phyloP scores from a whole-genome alignment of 2,329 filamentous ascomycete genomes.

The Cyclaneusma minus region DNA sequence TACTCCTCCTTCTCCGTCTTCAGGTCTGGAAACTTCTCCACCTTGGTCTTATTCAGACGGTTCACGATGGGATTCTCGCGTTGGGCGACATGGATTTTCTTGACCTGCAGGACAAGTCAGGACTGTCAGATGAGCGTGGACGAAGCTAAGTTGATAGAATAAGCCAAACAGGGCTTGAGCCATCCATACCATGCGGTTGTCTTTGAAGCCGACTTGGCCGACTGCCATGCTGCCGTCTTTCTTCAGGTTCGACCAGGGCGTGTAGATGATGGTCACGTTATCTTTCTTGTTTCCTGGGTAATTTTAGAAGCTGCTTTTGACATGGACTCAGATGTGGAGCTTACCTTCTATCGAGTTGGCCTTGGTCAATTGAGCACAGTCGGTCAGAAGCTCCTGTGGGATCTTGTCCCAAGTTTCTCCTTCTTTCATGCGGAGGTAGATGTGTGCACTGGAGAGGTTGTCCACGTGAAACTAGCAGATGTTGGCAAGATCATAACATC shows the following conservation, averaged over 20 bases:
- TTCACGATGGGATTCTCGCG: conserved; percentile 89
- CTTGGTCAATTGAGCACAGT: conserved; percentile 95
- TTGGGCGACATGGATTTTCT: conserved; percentile 61
- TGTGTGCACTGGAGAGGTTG: conserved; percentile 91
- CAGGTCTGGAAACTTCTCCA: conserved; percentile 77
- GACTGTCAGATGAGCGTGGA: conserved; percentile 1
- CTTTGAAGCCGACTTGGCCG: conserved; percentile 90
- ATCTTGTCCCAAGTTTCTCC: conserved; percentile 76
- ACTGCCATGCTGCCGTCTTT: conserved; percentile 94
- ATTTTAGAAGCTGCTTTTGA: conserved; percentile 5
- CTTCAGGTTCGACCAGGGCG: conserved; percentile 89
- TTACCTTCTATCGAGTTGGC: conserved; percentile 94
- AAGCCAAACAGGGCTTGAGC: not conserved
- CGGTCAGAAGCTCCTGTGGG: conserved; percentile 55
- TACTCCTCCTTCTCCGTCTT: conserved; percentile 67
- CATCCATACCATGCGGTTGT: conserved; percentile 47
- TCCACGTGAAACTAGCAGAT: conserved; percentile 81
- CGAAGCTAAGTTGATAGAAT: too few species aligned
- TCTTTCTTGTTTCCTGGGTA: conserved; percentile 86
- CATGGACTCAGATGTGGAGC: conserved; percentile 4
- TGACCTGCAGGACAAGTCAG: conserved; percentile 43
- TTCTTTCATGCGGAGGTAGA: conserved; percentile 75
- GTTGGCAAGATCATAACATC: conserved; percentile 1
- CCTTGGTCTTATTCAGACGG: conserved; percentile 91
- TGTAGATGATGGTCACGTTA: conserved; percentile 93